Conservation (phyloP, 495 filamentous ascomycete species). For the Penicillium chermesinum region DNA sequence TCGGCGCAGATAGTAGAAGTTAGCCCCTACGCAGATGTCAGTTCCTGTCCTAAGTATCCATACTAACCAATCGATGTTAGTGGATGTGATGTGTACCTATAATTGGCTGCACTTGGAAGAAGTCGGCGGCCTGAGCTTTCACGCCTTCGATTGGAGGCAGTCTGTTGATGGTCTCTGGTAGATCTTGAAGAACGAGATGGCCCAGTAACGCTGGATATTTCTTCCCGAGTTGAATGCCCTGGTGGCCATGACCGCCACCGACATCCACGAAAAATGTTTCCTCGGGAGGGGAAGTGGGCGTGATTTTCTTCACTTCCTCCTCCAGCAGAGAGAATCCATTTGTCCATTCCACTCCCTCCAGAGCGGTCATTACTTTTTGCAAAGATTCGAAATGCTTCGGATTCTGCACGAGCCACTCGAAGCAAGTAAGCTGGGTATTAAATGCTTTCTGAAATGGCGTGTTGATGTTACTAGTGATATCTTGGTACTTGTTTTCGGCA, state of each 20-base stretch:
- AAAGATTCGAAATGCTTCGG: constrained; percentile 35
- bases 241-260: constrained; percentile 51
- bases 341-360: constrained; percentile 29
- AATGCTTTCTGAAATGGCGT: constrained; percentile 39
- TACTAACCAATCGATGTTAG: neutral
- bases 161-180: constrained; percentile 34
- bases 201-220: constrained; percentile 38
- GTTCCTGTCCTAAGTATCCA: neutral
- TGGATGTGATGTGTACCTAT: constrained; percentile 21
- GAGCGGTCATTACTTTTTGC: constrained; percentile 34
- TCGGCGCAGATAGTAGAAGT: constrained; percentile 39
- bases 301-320: constrained; percentile 10
- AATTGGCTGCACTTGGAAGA: constrained; percentile 47
- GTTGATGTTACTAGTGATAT: constrained; percentile 28
- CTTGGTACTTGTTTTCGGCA: constrained; percentile 32
- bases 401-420: constrained; percentile 33
- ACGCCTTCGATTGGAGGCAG: constrained; percentile 39
- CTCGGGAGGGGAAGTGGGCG: constrained; percentile 4
- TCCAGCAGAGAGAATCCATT: constrained; percentile 23
- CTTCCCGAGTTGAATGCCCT: constrained; percentile 40
- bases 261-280: constrained; percentile 46
- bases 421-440: constrained; percentile 36
- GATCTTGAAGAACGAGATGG: constrained; percentile 51
- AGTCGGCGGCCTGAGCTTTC: constrained; percentile 42
- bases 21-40: constrained; percentile 21